Conservation (phyloP, 768 basidiomycete genomes). For the Psilocybe subaeruginosa region DNA sequence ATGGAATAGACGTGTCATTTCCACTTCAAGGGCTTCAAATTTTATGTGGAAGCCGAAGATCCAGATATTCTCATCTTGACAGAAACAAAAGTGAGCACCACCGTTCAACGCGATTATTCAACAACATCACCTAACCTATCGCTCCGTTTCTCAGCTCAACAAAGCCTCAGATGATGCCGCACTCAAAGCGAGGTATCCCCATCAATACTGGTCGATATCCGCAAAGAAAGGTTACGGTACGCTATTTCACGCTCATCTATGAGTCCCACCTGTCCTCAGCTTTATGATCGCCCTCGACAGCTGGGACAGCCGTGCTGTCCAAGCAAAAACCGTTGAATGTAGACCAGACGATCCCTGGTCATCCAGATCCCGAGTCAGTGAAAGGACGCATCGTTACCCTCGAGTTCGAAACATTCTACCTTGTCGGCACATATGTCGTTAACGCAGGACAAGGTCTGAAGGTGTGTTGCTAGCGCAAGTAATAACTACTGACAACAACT, state of each 20-base stretch:
- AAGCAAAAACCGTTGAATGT: constrained; percentile 75
- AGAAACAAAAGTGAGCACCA: constrained; percentile 72
- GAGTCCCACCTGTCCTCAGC: background rate
- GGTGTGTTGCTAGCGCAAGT: constrained; percentile 35
- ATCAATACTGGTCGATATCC: constrained; percentile 78
- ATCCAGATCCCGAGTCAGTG: constrained; percentile 62
- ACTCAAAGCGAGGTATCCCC: constrained; percentile 61
- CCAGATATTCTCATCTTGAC: constrained; percentile 84
- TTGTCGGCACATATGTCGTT: constrained; percentile 83
- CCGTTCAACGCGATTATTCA: background rate
- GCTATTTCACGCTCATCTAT: constrained; percentile 18
- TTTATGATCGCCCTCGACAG: constrained; percentile 35
- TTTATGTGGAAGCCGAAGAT: constrained; percentile 85
- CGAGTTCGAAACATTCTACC: constrained; percentile 72
- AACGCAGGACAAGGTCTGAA: constrained; percentile 82
- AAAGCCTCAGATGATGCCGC: constrained; percentile 62
- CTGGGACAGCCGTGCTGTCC: constrained; percentile 81
- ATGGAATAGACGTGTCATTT: background rate
- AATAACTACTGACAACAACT: background rate
- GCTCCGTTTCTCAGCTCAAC: constrained; percentile 57
- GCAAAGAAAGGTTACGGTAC: constrained; percentile 79
- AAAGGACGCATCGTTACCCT: constrained; percentile 82
- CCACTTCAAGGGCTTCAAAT: constrained; percentile 66
- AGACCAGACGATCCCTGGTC: constrained; percentile 69
- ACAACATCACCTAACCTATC: background rate